phyloP scores from a whole-genome alignment of 768 basidiomycete species.

The Boletus tomentosulus region DNA sequence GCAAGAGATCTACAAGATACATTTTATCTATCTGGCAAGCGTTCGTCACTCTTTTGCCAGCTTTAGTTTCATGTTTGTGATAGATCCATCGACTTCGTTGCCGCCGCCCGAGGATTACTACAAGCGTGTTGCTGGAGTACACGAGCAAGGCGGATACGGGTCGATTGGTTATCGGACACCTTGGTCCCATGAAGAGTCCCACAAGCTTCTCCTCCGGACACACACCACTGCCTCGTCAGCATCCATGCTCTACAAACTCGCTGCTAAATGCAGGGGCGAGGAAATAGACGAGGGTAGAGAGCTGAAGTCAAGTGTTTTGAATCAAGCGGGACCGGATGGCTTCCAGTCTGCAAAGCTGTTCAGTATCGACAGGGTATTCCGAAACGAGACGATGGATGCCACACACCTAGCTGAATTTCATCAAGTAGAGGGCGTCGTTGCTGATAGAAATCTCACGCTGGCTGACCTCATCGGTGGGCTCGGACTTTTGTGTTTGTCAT shows the following conservation, averaged over 20 bases:
- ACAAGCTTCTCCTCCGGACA: slow-evolving; percentile 88
- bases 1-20: slow-evolving; percentile 98
- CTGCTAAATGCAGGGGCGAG: slow-evolving; percentile 75
- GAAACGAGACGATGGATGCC: slow-evolving; percentile 98
- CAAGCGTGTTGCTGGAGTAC: slow-evolving; percentile 74
- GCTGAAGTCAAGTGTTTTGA: slow-evolving; percentile 3
- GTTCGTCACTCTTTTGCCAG: background rate
- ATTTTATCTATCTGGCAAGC: slow-evolving; percentile 89
- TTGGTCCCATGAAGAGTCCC: slow-evolving; percentile 90
- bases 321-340: slow-evolving; percentile 48
- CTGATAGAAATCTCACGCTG: slow-evolving; percentile 86
- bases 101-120: slow-evolving; percentile 81
- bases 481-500: background rate
- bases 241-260: slow-evolving; percentile 90
- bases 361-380: slow-evolving; percentile 97
- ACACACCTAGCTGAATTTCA: slow-evolving; percentile 99
- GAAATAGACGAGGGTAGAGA: slow-evolving; percentile 29
- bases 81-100: slow-evolving; percentile 77
- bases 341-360: slow-evolving; percentile 93
- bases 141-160: slow-evolving; percentile 84
- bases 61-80: slow-evolving; percentile 2
- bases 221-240: slow-evolving; percentile 96
- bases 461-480: slow-evolving; percentile 88
- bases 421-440: slow-evolving; percentile 99
- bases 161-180: slow-evolving; percentile 97